Conservation (phyloP, 2,329 filamentous ascomycete genomes). For the Nothophaeocryptopus gaeumannii region DNA sequence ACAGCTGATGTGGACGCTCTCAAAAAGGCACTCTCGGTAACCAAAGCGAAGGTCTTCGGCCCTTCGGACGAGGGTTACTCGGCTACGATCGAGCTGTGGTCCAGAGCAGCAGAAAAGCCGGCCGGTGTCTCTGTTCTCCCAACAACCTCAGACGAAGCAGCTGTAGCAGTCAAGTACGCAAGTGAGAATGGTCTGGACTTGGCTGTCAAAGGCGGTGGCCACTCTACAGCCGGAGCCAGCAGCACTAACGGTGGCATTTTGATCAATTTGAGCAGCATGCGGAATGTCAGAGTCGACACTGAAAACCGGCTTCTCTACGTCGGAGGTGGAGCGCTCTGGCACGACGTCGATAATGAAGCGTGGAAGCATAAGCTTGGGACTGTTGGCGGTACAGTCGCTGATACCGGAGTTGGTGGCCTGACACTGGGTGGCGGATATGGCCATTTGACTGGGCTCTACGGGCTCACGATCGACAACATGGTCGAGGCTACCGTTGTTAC, state of each 20-base stretch:
- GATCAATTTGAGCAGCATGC: constrained; percentile 55
- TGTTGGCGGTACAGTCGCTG: constrained; percentile 61
- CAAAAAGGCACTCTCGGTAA: constrained; percentile 15
- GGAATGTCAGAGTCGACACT: constrained; percentile 49
- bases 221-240: constrained; percentile 53
- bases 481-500: constrained; percentile 41
- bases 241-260: constrained; percentile 54
- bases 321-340: constrained; percentile 27
- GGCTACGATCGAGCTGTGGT: constrained; percentile 26
- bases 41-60: constrained; percentile 16
- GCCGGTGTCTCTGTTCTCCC: constrained; percentile 47
- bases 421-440: constrained; percentile 43
- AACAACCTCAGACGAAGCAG: constrained; percentile 38
- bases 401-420: constrained; percentile 61
- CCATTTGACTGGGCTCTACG: constrained; percentile 53
- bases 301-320: constrained; percentile 31
- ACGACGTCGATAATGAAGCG: constrained; percentile 46
- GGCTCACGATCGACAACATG: constrained; percentile 54
- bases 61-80: constrained; percentile 21
- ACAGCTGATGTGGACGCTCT: constrained; percentile 19
- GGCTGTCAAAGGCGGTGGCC: constrained; percentile 56
- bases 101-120: constrained; percentile 27
- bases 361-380: constrained; percentile 54
- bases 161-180: constrained; percentile 46
- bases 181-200: constrained; percentile 47